Evolutionary conservation across 495 filamentous ascomycete genomes (phyloP), one percentile per base, ranked within the genome.

Genomic region (Lepraria neglecta): DNA sequence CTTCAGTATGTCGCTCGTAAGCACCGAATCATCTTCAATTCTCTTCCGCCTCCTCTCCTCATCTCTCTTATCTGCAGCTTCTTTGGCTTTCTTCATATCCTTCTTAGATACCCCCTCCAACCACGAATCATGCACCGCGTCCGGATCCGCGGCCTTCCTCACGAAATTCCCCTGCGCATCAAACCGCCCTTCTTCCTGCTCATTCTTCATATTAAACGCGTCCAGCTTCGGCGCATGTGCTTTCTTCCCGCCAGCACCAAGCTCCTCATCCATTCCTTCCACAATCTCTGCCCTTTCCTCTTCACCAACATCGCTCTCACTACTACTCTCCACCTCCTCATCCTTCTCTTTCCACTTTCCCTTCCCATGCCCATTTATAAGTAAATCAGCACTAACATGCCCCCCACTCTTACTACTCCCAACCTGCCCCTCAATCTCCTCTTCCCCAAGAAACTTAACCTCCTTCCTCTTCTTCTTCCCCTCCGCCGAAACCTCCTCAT

Each of bases 181-280:
- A 67, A 96, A 97, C 14, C 83, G 78, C 0, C 94, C 94, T 68
- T 97, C 94, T 71, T 98, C 95, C 68, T 91, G 85, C 73, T 98
- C 94, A 6, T 78, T 74, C 53, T 80, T 84, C 83, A 98, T 91
- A 68, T 98, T 96, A 79, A 98, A 98, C 0, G 91, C 94, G 73
- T 97, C 94, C 30, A 97, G 78, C 67, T 94, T 86, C n/a, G 94
- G 94, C 17, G 95, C 95, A 71, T 95, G 90, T 70, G 88, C 91
- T 73, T 97, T 97, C 66, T 91, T 86, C 1, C 85, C 86, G 7
- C 94, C 95, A 3, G 88, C 85, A 3, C 95, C 95, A 35, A 98
- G 75, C 71, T 97, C 94, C 53, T 90, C 86, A 66, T 95, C 92
- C 5, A 95, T 66, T 3, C 84, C 87, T 19, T 81, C 85, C 51